These are phyloP conservation scores for Trifolium fragiferum DNA, from an alignment of 306 rosid species.

Conservation along the genomic window DNA sequence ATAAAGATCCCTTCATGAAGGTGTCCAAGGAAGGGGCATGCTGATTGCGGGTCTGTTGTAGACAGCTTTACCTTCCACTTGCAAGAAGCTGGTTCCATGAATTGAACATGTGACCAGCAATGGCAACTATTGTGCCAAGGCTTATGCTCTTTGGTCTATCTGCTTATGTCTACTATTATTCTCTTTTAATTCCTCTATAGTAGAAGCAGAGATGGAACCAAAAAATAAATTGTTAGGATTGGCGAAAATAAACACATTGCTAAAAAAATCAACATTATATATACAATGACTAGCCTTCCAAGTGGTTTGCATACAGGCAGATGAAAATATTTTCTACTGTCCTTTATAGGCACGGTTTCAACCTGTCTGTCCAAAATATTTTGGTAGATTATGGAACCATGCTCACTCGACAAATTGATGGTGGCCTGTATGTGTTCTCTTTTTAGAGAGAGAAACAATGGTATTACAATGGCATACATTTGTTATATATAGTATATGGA, in stretches of 20 bases:
- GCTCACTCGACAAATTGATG: too few relatives aligned
- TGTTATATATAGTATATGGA: too few relatives aligned
- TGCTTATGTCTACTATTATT: background rate
- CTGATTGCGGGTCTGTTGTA: constrained; percentile 7
- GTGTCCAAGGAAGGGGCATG: background rate
- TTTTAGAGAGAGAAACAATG: too few relatives aligned
- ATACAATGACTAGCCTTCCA: too few relatives aligned
- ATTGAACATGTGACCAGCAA: background rate
- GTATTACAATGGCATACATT: too few relatives aligned
- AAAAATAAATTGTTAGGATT: background rate
- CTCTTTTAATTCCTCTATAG: background rate
- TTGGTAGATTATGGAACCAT: too few relatives aligned
- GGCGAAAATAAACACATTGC: background rate
- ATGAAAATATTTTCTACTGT: too few relatives aligned
- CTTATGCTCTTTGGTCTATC: background rate
- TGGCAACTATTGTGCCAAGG: background rate
- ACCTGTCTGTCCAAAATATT: too few relatives aligned
- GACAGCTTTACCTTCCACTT: constrained; percentile 13
- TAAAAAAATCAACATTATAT: too few relatives aligned
- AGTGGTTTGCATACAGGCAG: too few relatives aligned
- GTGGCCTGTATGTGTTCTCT: too few relatives aligned
- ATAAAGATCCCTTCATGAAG: background rate
- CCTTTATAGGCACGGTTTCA: too few relatives aligned
- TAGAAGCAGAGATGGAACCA: background rate
- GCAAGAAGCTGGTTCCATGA: constrained; percentile 10